phyloP scores from a whole-genome alignment of 2,329 filamentous ascomycete species.

The Aspergillus uvarum region DNA sequence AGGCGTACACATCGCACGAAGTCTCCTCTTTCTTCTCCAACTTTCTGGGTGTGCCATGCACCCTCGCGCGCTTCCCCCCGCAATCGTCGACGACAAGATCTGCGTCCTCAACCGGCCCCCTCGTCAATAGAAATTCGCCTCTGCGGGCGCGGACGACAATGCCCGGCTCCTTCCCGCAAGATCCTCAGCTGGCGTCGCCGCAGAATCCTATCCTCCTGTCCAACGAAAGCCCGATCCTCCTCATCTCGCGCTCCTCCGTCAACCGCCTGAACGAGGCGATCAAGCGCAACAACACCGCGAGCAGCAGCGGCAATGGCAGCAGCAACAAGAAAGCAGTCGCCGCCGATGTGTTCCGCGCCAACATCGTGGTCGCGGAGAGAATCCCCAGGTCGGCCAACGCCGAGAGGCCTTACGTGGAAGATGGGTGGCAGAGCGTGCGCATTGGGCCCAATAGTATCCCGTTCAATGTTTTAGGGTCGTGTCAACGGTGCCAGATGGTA shows the following conservation, averaged over 20 bases:
- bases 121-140: conserved; percentile 5
- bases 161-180: conserved; percentile 55
- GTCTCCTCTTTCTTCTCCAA: conserved; percentile 77
- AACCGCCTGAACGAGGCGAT: conserved; percentile 75
- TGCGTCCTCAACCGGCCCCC: conserved; percentile 67
- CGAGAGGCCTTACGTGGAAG: conserved; percentile 71
- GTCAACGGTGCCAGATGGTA: conserved; percentile 92
- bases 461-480: conserved; percentile 71
- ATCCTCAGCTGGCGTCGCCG: conserved; percentile 50
- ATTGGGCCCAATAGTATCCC: conserved; percentile 54
- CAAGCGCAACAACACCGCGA: conserved; percentile 42
- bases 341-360: conserved; percentile 80
- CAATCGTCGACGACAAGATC: conserved; percentile 65
- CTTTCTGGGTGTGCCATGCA: conserved; percentile 74
- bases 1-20: conserved; percentile 64
- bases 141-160: conserved; percentile 35
- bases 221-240: conserved; percentile 91
- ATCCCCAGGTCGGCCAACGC: conserved; percentile 43
- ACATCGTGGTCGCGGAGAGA: conserved; percentile 70
- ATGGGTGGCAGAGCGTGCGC: conserved; percentile 67
- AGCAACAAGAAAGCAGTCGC: conserved; percentile 57
- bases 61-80: conserved; percentile 78
- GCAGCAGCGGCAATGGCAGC: conserved; percentile 35
- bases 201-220: conserved; percentile 67
- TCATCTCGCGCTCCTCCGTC: conserved; percentile 77